Base-by-base conservation (phyloP, 768 basidiomycete species). In the Xanthoconium stramineum region DNA sequence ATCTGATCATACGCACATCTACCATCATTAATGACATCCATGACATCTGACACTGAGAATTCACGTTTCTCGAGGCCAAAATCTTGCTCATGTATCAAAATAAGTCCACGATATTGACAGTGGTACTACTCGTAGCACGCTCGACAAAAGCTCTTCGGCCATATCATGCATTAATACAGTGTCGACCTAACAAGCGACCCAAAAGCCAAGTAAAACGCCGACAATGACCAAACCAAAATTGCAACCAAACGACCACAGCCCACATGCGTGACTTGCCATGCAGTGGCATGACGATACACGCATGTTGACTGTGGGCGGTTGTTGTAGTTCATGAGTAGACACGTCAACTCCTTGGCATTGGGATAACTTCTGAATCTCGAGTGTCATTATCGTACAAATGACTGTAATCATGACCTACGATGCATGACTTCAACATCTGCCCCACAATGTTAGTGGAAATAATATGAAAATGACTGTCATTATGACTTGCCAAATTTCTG, bases 1-100 rank as follows among this genome's bases (percentile, higher is more conserved):
- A 67, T 65, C 56, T 67, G 58, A 56, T 48, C 58, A 55, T 56
- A 63, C 56, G 24, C 56, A n/a, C 63, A 64, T 64, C 64, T 55
- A 62, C n/a, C 33, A 24, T 24, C 46, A 46, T 56, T 58, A 63
- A 62, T 60, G 50, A 37, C 40, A 50, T 53, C 30, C 52, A 61
- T 48, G 38, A 20, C 50, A 39, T 53, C 28, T 54, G 8, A 19
- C 6, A n/a, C 8, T n/a, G 17, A 32, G 33, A 45, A 40, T 40
- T 30, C 24, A 39, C 46, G n/a, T 20, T 52, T 12, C 10, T 19
- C 38, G 7, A 45, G 8, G 29, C n/a, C 17, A 7, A n/a, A 32
- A 7, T 17, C 11, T 30, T 29, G n/a, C n/a, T 29, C 33, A 24
- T 24, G 24, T 24, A 3, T 8, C 15, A 19, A n/a, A 13, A 8